Evolutionary conservation across 306 rosid genomes (phyloP).

Genomic region (Castanea mollissima): DNA sequence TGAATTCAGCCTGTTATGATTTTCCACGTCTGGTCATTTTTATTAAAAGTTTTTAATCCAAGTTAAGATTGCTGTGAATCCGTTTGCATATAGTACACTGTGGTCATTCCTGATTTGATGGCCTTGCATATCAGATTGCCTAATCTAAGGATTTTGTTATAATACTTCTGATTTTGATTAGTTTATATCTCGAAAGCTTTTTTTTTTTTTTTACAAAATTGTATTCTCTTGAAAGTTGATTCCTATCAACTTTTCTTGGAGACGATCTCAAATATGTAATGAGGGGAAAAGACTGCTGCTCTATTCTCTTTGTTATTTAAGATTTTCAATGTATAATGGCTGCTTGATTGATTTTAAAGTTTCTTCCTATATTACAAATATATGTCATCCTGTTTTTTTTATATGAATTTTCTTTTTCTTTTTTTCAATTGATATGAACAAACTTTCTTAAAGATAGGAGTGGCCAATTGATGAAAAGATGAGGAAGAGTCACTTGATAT

Average conservation of each 20-base stretch:
- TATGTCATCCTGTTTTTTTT: neutral
- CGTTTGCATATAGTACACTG: neutral
- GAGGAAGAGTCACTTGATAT: no score
- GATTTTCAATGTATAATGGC: neutral
- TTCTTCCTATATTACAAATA: neutral
- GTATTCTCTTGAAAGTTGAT: no score
- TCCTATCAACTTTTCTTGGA: no score
- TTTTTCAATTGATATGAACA: no score
- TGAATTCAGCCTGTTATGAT: neutral
- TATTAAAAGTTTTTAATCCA: neutral
- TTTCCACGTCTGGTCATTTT: neutral
- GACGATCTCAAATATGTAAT: no score
- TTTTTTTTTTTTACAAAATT: no score
- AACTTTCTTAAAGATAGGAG: no score
- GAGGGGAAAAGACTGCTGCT: neutral
- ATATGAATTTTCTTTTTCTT: no score
- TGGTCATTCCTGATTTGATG: neutral
- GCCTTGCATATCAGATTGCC: neutral
- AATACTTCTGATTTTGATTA: neutral
- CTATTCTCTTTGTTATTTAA: neutral
- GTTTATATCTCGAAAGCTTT: neutral
- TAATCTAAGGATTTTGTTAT: neutral
- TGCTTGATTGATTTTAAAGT: neutral
- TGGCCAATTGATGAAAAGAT: no score
- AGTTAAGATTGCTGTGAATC: neutral